Evolutionary conservation across 306 rosid genomes (phyloP).

Genomic region (Ormosia emarginata): DNA sequence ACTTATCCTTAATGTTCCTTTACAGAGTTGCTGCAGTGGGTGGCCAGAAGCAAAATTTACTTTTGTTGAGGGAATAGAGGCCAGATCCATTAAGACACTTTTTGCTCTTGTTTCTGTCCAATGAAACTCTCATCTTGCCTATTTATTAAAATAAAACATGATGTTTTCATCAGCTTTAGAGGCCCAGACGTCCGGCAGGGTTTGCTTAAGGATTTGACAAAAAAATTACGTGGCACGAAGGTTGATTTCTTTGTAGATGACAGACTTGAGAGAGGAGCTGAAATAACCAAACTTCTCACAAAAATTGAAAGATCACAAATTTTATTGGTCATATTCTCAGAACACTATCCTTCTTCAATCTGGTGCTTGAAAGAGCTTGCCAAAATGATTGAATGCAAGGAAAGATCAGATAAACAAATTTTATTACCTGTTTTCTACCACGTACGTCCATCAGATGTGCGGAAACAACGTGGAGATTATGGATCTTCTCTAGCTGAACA

Average conservation of each 20-base stretch:
- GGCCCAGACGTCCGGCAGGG: background rate
- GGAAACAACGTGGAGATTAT: background rate
- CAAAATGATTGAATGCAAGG: background rate
- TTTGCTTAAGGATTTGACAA: background rate
- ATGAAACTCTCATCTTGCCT: background rate
- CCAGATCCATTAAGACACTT: no score
- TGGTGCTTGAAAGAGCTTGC: slow-evolving; percentile 6
- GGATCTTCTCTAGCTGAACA: background rate
- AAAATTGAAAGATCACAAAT: background rate
- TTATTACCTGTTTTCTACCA: background rate
- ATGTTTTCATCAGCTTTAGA: background rate
- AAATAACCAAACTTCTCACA: background rate
- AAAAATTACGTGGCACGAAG: background rate
- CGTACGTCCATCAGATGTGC: background rate
- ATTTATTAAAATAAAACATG: background rate
- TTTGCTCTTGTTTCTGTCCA: no score
- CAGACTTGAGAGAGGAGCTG: background rate
- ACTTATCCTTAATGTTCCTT: background rate
- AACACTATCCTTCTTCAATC: background rate
- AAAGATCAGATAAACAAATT: background rate
- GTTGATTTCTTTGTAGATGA: background rate
- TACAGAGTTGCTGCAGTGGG: background rate
- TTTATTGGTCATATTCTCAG: background rate
- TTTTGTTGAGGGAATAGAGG: no score
- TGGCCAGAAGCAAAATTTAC: no score